Conservation (phyloP, 2,329 filamentous ascomycete species). For the Calonectria naviculata region DNA sequence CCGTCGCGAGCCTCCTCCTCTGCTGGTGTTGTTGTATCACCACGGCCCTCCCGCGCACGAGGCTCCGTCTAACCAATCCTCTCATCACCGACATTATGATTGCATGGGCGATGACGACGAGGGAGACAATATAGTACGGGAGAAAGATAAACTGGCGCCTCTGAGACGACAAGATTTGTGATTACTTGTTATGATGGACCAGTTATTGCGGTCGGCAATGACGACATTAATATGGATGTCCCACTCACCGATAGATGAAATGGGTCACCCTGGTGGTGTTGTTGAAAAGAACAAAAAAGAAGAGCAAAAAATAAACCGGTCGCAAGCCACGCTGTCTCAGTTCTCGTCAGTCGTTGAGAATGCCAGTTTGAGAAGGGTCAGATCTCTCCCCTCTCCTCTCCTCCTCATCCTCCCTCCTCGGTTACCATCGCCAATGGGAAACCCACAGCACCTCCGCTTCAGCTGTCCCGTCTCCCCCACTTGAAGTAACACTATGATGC, state of each 20-base stretch:
- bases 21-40: constrained; percentile 10
- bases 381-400: too few species aligned
- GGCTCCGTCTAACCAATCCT: constrained; percentile 26
- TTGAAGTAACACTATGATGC: background rate
- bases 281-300: background rate
- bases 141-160: too few species aligned
- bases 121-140: background rate
- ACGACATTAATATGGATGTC: background rate
- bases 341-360: background rate
- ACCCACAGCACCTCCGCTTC: constrained; percentile 22
- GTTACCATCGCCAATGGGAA: constrained; percentile 32
- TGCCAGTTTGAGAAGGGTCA: background rate
- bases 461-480: constrained; percentile 27
- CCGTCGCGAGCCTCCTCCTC: constrained; percentile 31
- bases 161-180: background rate
- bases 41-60: constrained; percentile 19
- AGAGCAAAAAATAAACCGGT: background rate
- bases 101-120: background rate
- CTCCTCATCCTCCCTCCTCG: constrained; percentile 23
- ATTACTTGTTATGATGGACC: background rate
- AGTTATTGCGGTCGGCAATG: background rate
- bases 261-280: background rate
- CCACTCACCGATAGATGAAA: background rate
- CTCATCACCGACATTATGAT: constrained; percentile 26
- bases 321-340: background rate